Conservation (phyloP, 371 early-diverging fungal genomes). For the Rhizomucor miehei region DNA sequence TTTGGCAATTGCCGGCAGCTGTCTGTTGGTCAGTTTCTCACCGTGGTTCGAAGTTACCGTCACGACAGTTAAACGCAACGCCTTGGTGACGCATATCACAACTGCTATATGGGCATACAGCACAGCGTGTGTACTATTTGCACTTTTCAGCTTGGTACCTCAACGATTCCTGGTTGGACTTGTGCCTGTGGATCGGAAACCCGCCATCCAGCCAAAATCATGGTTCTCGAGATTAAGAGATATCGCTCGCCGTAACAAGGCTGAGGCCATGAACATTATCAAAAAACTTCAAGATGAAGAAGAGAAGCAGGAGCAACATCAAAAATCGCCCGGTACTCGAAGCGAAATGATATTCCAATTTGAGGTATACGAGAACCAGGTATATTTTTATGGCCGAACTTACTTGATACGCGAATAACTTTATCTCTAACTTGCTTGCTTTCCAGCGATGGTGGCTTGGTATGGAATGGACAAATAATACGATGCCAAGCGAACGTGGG, state of each 20-base stretch:
- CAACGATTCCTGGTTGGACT: too few species aligned
- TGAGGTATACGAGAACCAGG: constrained; percentile 48
- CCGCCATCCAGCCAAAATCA: not conserved
- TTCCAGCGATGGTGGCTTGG: constrained; percentile 45
- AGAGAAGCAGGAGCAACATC: constrained; percentile 2
- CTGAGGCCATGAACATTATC: constrained; percentile 15
- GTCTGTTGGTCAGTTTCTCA: constrained; percentile 18
- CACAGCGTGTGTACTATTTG: constrained; percentile 18
- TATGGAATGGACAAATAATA: constrained; percentile 45
- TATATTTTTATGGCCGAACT: constrained; percentile 3
- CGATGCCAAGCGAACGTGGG: constrained; percentile 45
- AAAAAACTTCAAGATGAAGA: not conserved
- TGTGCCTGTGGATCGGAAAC: not conserved
- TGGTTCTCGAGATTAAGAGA: constrained; percentile 13
- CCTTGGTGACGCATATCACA: constrained; percentile 16
- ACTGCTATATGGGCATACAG: constrained; percentile 35
- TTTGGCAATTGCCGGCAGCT: constrained; percentile 20
- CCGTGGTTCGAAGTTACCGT: constrained; percentile 24
- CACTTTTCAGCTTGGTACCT: constrained; percentile 1
- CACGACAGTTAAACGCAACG: constrained; percentile 15
- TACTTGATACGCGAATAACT: too few species aligned
- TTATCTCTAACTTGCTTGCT: constrained; percentile 1
- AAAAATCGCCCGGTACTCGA: constrained; percentile 6
- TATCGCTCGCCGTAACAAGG: constrained; percentile 16
- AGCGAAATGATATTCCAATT: constrained; percentile 48